Evolutionary conservation across 208 protist species (phyloP), one percentile per base, ranked within the genome.

Genomic region (Tetramitus jugosus): DNA sequence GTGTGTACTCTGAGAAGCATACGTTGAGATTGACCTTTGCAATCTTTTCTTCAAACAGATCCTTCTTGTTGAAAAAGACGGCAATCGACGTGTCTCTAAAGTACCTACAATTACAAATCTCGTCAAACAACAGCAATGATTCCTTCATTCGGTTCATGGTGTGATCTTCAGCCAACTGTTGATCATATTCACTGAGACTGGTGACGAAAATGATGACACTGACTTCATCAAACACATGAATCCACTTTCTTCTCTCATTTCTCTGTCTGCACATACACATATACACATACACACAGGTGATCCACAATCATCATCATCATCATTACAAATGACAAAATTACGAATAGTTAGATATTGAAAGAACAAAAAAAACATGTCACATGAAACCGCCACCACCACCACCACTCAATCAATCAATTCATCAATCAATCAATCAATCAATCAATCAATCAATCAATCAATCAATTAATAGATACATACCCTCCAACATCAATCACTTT

Each of bases 31-130:
- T 76, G 17, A 81, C 45, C 33, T 69, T 86, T 43, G 74, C 53
- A 43, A 94, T 86, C 80, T 94, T 94, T 53, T 91, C 71, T 62
- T 65, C 53, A 77, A 94, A 93, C 0, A 94, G 78, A 83, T 94
- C 91, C 29, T 64, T 87, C 77, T 94, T 94, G 81, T 94, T 94
- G n/a, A 93, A 76, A 75, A 94, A 92, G 29, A 94, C 78, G 46
- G 93, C 88, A 71, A 93, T 84, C 26, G 85, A 81, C 1, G 83
- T 89, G 8, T 81, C 56, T 29, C 77, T 31, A 60, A 94, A 93
- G 76, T 83, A 94, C 37, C 81, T 71, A 29, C 60, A 83, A 60
- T 91, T 94, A 77, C 85, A 85, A 76, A 92, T 90, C 53, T 90
- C 86, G 20, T 84, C 80, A 80, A 95, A 95, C 8, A 95, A 81